phyloP scores from a whole-genome alignment of 2,329 filamentous ascomycete genomes.

The Tolypocladium ophioglossoides region DNA sequence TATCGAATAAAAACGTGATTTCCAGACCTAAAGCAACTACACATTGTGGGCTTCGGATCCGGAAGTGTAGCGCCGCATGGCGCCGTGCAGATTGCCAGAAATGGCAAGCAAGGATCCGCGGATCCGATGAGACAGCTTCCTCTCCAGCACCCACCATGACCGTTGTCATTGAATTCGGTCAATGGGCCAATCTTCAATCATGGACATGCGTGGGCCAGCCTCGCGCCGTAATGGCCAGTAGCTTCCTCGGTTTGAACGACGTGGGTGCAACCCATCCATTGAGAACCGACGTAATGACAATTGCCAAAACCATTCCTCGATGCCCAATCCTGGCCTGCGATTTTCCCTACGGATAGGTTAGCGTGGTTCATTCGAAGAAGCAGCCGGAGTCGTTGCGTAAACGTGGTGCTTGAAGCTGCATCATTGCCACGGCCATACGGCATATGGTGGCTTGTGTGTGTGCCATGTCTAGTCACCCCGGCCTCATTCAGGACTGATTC shows the following conservation, averaged over 20 bases:
- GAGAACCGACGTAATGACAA: too few relatives aligned
- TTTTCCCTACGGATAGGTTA: neutral
- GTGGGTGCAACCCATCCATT: too few relatives aligned
- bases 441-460: neutral
- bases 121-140: constrained; percentile 2
- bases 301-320: neutral
- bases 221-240: too few relatives aligned
- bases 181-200: too few relatives aligned
- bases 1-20: neutral
- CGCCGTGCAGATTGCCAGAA: neutral
- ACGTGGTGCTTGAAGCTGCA: neutral
- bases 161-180: too few relatives aligned
- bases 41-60: neutral
- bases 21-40: too few relatives aligned
- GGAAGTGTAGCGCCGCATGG: neutral
- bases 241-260: too few relatives aligned
- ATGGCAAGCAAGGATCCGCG: neutral
- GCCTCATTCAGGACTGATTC: neutral
- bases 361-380: neutral
- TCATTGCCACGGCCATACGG: too few relatives aligned
- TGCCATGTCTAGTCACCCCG: neutral
- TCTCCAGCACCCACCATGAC: too few relatives aligned
- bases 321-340: neutral
- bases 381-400: neutral
- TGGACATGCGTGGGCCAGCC: too few relatives aligned